Conservation (phyloP, 306 rosid species). For the Vigna trinervia region DNA sequence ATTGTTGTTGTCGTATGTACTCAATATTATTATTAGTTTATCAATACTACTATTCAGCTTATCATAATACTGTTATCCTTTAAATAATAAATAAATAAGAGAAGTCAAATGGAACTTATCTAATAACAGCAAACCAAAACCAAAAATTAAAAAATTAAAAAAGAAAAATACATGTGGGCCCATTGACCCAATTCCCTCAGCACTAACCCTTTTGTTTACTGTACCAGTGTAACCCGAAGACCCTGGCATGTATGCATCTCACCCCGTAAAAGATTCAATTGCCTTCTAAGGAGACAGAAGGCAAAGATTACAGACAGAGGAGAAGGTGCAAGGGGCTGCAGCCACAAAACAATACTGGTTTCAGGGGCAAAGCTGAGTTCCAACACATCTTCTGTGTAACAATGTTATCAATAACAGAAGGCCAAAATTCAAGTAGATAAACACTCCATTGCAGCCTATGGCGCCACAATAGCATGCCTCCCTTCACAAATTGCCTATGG, state of each 20-base stretch:
- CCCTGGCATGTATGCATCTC: neutral
- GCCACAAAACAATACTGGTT: neutral
- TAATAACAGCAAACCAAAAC: neutral
- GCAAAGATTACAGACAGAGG: neutral
- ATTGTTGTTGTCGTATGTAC: neutral
- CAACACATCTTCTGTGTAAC: neutral
- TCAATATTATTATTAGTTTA: neutral
- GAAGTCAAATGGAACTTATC: neutral
- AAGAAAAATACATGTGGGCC: neutral
- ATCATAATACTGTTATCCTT: neutral
- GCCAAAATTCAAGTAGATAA: too few species aligned
- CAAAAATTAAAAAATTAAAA: neutral
- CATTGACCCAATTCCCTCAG: neutral
- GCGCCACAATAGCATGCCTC: neutral
- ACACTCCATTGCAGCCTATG: neutral
- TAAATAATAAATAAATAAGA: neutral
- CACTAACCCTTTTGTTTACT: neutral
- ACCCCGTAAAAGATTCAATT: neutral
- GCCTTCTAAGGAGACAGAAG: neutral
- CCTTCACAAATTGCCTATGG: neutral
- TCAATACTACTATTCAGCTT: neutral
- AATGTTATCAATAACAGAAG: too few species aligned
- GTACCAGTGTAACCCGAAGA: neutral
- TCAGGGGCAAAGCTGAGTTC: neutral
- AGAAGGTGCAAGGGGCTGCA: neutral